Conservation (phyloP, 2,329 filamentous ascomycete genomes). For the Penicillium sp. region DNA sequence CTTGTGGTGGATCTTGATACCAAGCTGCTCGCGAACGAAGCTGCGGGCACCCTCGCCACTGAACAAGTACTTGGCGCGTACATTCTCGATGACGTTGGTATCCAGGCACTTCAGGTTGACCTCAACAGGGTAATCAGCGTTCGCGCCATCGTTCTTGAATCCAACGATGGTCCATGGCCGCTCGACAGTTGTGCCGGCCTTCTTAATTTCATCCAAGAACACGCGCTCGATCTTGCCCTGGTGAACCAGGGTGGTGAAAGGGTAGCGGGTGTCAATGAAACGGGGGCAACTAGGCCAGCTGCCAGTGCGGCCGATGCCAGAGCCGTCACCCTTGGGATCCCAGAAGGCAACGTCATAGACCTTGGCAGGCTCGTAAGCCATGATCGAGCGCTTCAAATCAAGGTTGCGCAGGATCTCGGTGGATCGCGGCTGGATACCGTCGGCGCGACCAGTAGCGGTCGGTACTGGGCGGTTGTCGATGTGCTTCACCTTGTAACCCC, state of each 20-base stretch:
- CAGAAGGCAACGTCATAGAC: conserved; percentile 73
- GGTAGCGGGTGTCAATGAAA: conserved; percentile 69
- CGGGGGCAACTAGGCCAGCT: conserved; percentile 85
- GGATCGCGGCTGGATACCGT: conserved; percentile 88
- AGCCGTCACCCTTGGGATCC: conserved; percentile 54
- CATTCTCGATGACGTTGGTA: conserved; percentile 66
- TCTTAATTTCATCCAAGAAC: conserved; percentile 61
- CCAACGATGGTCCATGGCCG: conserved; percentile 63
- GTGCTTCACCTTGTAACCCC: conserved; percentile 94
- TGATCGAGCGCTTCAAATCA: conserved; percentile 82
- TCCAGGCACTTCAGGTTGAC: conserved; percentile 77
- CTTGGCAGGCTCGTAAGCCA: conserved; percentile 82
- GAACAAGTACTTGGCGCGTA: conserved; percentile 63
- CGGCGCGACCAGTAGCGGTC: conserved; percentile 80
- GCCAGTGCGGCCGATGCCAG: conserved; percentile 60
- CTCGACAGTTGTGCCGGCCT: conserved; percentile 57
- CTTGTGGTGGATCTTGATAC: conserved; percentile 65
- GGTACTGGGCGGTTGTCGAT: conserved; percentile 88
- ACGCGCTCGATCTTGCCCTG: conserved; percentile 64
- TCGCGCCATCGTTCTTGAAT: conserved; percentile 60
- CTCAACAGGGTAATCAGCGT: conserved; percentile 74
- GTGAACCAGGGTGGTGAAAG: conserved; percentile 63
- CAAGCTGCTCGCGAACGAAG: conserved; percentile 62
- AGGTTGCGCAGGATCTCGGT: conserved; percentile 85
- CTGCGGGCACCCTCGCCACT: conserved; percentile 63